These are phyloP conservation scores for Tritrichomonas foetus DNA, from an alignment of 208 protist genomes.

Conservation along the genomic window DNA sequence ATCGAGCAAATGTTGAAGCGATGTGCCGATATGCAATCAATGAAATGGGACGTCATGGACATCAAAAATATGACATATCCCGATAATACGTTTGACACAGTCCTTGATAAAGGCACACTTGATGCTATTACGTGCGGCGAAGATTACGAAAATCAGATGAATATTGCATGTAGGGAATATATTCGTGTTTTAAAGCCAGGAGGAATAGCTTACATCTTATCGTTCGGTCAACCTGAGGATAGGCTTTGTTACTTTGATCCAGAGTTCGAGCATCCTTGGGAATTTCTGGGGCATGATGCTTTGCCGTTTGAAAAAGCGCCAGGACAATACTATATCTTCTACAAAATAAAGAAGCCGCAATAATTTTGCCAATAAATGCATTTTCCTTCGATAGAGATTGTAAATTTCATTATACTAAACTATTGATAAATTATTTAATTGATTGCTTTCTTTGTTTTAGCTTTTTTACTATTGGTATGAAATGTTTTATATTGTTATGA, in stretches of 20 bases:
- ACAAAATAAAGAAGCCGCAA: no score
- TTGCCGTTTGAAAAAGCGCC: neutral
- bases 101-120: neutral
- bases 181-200: neutral
- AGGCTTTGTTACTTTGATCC: neutral
- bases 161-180: neutral
- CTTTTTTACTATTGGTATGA: no score
- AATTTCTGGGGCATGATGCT: neutral
- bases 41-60: neutral
- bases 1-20: conserved; percentile 19
- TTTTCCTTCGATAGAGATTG: no score
- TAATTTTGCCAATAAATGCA: no score
- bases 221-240: neutral
- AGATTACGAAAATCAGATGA: neutral
- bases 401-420: no score
- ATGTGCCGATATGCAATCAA: neutral
- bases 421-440: no score
- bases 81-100: conserved; percentile 2
- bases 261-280: neutral
- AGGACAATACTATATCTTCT: neutral
- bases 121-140: neutral
- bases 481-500: no score
- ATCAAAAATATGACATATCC: neutral
- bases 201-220: neutral
- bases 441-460: no score